A percentile compares a stretch with the other conserved stretches of the same genome.
Conservation (phyloP, 2,329 filamentous ascomycete species). For the Nothophoma quercina region DNA sequence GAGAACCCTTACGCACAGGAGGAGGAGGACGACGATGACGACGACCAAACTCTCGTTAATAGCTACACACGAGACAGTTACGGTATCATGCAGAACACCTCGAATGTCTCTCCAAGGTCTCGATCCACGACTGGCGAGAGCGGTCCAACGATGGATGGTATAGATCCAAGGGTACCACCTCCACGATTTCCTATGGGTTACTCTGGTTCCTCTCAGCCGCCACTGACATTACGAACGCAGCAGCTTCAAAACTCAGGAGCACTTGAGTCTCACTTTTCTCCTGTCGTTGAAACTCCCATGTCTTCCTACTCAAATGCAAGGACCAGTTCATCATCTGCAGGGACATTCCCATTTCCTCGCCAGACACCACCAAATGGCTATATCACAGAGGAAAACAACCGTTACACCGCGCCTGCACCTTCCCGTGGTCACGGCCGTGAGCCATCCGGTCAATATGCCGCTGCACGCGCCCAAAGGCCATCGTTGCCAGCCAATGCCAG, state of each 20-base stretch:
- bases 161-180: slow-evolving; percentile 64
- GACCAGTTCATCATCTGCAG: slow-evolving; percentile 74
- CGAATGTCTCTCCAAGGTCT: slow-evolving; percentile 76
- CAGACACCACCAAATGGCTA: slow-evolving; percentile 73
- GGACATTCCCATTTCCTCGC: slow-evolving; percentile 82
- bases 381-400: slow-evolving; percentile 76
- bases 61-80: slow-evolving; percentile 56
- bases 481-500: slow-evolving; percentile 75
- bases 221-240: slow-evolving; percentile 74
- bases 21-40: slow-evolving; percentile 64
- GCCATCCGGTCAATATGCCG: slow-evolving; percentile 74
- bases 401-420: slow-evolving; percentile 89
- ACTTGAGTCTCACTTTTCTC: slow-evolving; percentile 95
- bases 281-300: slow-evolving; percentile 78
- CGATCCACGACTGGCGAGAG: slow-evolving; percentile 80
- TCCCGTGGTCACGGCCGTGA: slow-evolving; percentile 75
- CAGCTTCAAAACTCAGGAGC: slow-evolving; percentile 67
- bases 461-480: slow-evolving; percentile 75
- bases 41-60: slow-evolving; percentile 51
- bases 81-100: slow-evolving; percentile 70
- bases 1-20: slow-evolving; percentile 82
- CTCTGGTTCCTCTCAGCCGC: slow-evolving; percentile 52
- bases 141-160: slow-evolving; percentile 58
- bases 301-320: slow-evolving; percentile 64
- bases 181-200: slow-evolving; percentile 73